Evolutionary conservation across 306 rosid genomes (phyloP).

Genomic region (Malus orientalis): DNA sequence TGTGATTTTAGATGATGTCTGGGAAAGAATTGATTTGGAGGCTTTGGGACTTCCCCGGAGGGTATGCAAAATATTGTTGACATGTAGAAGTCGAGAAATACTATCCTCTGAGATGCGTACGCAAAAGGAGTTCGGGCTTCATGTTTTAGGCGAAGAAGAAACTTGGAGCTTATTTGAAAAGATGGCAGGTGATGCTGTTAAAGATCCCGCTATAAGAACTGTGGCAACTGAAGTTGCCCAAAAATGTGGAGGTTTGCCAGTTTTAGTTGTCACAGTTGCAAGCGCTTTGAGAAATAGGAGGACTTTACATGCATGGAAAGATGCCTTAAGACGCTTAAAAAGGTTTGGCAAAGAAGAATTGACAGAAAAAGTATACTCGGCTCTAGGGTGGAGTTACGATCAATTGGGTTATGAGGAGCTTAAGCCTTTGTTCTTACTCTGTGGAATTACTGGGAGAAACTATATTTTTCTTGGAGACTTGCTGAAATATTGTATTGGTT

Average conservation of each 20-base stretch:
- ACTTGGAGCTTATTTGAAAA: constrained; percentile 22
- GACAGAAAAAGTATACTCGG: neutral
- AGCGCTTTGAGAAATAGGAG: constrained; percentile 7
- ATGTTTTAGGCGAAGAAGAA: constrained; percentile 17
- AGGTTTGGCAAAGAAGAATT: neutral
- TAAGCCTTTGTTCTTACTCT: constrained; percentile 17
- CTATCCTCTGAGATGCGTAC: constrained; percentile 12
- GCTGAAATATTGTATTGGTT: constrained; percentile 20
- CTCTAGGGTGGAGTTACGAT: constrained; percentile 17
- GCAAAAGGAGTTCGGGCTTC: constrained; percentile 11
- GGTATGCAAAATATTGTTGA: constrained; percentile 21
- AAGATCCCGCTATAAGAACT: neutral
- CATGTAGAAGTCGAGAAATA: constrained; percentile 17
- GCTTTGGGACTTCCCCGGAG: constrained; percentile 21
- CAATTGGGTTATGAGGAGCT: constrained; percentile 2
- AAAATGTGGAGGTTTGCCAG: constrained; percentile 32
- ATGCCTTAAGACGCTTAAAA: neutral
- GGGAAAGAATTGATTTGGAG: constrained; percentile 23
- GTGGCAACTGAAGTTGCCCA: constrained; percentile 16
- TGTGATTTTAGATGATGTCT: constrained; percentile 31
- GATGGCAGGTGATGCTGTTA: neutral
- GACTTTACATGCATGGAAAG: neutral
- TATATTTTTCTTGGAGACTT: constrained; percentile 8
- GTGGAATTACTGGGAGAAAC: neutral
- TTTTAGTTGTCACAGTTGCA: constrained; percentile 31